These are phyloP conservation scores for Lasiodiplodia theobromae DNA, from an alignment of 2,329 filamentous ascomycete genomes.

Conservation along the genomic window DNA sequence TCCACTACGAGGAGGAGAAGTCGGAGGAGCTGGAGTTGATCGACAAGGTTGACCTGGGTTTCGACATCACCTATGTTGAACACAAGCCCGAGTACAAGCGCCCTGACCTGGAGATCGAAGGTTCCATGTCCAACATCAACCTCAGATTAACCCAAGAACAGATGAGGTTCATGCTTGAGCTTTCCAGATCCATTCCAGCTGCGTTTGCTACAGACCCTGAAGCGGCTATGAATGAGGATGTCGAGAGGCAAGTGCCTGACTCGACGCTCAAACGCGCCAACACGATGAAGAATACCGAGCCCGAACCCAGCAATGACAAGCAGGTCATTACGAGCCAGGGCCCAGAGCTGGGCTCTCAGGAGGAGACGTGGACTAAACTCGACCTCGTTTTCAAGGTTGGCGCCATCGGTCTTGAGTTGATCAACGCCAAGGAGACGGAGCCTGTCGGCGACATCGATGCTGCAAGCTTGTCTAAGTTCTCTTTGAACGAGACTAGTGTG, in stretches of 20 bases:
- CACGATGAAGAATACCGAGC: conserved; percentile 51
- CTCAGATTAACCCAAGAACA: conserved; percentile 89
- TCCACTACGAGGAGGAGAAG: conserved; percentile 75
- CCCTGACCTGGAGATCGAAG: conserved; percentile 90
- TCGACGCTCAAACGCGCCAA: conserved; percentile 60
- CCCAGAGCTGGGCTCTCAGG: conserved; percentile 73
- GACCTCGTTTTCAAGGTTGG: conserved; percentile 90
- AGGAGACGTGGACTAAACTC: conserved; percentile 87
- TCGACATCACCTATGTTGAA: conserved; percentile 90
- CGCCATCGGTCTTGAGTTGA: conserved; percentile 85
- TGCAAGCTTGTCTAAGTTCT: conserved; percentile 91
- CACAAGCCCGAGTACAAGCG: conserved; percentile 78
- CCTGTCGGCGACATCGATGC: conserved; percentile 80
- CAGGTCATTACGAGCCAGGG: conserved; percentile 55
- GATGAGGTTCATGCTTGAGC: conserved; percentile 84
- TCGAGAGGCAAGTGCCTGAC: conserved; percentile 73
- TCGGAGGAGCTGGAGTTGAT: conserved; percentile 94
- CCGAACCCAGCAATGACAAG: conserved; percentile 47
- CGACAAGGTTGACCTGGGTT: conserved; percentile 92
- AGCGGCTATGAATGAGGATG: conserved; percentile 72
- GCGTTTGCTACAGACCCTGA: conserved; percentile 81
- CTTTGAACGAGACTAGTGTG: conserved; percentile 87
- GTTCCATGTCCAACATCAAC: conserved; percentile 92
- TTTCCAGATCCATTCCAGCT: conserved; percentile 85
- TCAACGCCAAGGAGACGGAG: conserved; percentile 75